These are phyloP conservation scores for Silene uniflora DNA, from an alignment of 148 eudicot genomes.

Conservation along the genomic window DNA sequence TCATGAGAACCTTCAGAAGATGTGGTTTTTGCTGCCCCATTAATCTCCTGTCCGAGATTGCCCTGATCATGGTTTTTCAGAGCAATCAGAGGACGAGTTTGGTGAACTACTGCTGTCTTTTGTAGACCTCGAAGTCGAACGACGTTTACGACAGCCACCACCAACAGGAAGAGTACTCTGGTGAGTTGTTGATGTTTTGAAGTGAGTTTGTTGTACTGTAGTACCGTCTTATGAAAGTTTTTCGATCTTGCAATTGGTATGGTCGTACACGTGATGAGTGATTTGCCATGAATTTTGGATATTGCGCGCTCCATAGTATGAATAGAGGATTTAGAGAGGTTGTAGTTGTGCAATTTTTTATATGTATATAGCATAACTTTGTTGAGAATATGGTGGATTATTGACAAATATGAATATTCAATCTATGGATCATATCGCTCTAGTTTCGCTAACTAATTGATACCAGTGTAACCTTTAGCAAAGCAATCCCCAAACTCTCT, in stretches of 20 bases:
- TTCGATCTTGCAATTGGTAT: no score
- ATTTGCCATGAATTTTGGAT: not conserved
- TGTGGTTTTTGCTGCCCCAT: no score
- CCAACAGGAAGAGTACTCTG: no score
- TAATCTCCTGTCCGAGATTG: no score
- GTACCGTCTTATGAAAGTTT: not conserved
- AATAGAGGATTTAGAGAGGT: not conserved
- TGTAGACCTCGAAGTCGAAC: no score
- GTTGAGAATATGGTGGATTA: not conserved
- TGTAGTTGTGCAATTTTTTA: not conserved
- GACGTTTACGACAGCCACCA: no score
- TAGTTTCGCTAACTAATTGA: not conserved
- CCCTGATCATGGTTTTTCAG: slow-evolving; percentile 34
- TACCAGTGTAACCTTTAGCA: not conserved
- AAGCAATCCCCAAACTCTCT: not conserved
- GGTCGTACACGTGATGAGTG: not conserved
- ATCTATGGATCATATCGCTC: not conserved
- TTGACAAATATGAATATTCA: not conserved
- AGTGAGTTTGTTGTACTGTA: no score
- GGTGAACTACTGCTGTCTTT: no score
- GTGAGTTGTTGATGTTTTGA: no score
- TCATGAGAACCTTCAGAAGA: slow-evolving; percentile 38
- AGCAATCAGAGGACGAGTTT: no score
- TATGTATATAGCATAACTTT: not conserved
- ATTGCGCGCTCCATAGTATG: not conserved